A percentile compares a stretch with the other conserved stretches of the same genome.
Conservation (phyloP, 768 basidiomycete species). For the Peribolospora baueri region DNA sequence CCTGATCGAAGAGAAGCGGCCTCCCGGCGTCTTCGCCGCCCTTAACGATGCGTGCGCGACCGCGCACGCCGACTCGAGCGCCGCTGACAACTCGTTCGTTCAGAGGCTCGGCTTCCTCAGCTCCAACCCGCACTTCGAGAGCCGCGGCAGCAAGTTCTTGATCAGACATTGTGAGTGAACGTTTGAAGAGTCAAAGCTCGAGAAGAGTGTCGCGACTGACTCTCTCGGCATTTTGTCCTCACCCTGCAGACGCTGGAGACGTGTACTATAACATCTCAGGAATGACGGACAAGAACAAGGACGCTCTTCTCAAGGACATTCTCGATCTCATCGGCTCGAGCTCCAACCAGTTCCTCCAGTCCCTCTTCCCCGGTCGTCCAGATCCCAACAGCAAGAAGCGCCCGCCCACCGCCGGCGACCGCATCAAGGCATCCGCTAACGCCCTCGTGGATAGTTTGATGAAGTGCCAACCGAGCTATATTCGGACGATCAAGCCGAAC, state of each 20-base stretch:
- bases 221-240: no score
- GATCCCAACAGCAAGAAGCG: slow-evolving; percentile 95
- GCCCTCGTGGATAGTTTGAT: slow-evolving; percentile 93
- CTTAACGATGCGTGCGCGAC: slow-evolving; percentile 98
- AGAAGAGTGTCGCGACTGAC: not conserved
- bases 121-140: slow-evolving; percentile 78
- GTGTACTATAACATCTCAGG: slow-evolving; percentile 93
- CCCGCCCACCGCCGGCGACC: slow-evolving; percentile 90
- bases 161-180: slow-evolving; percentile 69
- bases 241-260: slow-evolving; percentile 31
- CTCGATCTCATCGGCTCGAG: slow-evolving; percentile 65
- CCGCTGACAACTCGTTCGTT: slow-evolving; percentile 89
- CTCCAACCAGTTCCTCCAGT: slow-evolving; percentile 61
- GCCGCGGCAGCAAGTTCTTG: slow-evolving; percentile 78
- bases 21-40: slow-evolving; percentile 91
- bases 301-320: slow-evolving; percentile 78
- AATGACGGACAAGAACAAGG: slow-evolving; percentile 99
- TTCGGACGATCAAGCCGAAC: slow-evolving; percentile 97
- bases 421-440: slow-evolving; percentile 87
- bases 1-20: slow-evolving; percentile 83
- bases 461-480: slow-evolving; percentile 91
- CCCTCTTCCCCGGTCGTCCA: slow-evolving; percentile 73
- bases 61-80: slow-evolving; percentile 84
- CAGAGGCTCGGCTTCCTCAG: slow-evolving; percentile 56
- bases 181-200: no score